phyloP scores from a whole-genome alignment of 306 rosid species.

The Glycine soja region DNA sequence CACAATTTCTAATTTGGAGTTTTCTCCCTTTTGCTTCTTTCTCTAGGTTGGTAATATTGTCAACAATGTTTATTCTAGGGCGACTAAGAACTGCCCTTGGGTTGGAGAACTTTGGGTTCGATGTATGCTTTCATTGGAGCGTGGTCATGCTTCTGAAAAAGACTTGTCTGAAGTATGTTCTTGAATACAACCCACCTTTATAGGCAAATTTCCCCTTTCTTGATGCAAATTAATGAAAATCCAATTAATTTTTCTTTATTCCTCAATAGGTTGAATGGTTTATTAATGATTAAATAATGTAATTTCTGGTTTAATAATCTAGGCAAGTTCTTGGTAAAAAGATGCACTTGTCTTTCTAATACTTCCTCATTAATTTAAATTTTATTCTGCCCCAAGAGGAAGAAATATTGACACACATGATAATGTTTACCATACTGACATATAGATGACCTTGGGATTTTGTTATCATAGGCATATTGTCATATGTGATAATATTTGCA shows the following conservation, averaged over 20 bases:
- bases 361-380: background rate
- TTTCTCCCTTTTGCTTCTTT: constrained; percentile 21
- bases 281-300: constrained; percentile 26
- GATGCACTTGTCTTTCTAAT: constrained; percentile 38
- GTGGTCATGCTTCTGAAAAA: constrained; percentile 75
- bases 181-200: constrained; percentile 23
- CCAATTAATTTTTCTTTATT: background rate
- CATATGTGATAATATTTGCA: background rate
- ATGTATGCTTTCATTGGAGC: constrained; percentile 83
- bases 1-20: constrained; percentile 28
- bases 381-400: constrained; percentile 17
- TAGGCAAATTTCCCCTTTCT: constrained; percentile 34
- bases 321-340: constrained; percentile 20
- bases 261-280: constrained; percentile 13
- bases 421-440: background rate
- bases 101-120: constrained; percentile 88
- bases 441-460: background rate
- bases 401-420: background rate
- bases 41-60: constrained; percentile 75
- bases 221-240: constrained; percentile 29
- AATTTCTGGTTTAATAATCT: constrained; percentile 35
- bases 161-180: constrained; percentile 77
- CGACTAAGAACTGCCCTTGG: constrained; percentile 89
- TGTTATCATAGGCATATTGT: background rate
- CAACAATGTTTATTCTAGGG: constrained; percentile 76